Percentiles rank a stretch among this genome's conserved stretches.
These are phyloP conservation scores for Wickerhamomyces tratensis DNA, from an alignment of 805 yeast genomes.

Conservation along the genomic window DNA sequence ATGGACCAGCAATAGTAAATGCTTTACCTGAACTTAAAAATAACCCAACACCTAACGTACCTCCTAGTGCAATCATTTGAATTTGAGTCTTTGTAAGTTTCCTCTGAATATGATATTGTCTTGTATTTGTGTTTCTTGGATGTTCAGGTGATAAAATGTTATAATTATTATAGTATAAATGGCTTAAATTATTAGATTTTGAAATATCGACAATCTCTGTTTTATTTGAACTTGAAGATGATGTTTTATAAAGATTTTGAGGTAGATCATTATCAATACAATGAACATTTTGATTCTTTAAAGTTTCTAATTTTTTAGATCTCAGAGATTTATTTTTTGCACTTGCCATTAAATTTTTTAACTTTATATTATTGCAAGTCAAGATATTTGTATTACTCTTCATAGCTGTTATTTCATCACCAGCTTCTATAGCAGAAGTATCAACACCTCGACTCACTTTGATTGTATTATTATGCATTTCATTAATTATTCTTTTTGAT, in stretches of 20 bases:
- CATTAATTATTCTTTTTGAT: constrained; percentile 10
- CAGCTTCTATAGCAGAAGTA: constrained; percentile 14
- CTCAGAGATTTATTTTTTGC: neutral
- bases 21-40: constrained; percentile 66
- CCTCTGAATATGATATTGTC: constrained; percentile 33
- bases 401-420: constrained; percentile 6
- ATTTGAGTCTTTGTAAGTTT: constrained; percentile 56
- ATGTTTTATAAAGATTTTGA: neutral
- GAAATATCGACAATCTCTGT: constrained; percentile 17
- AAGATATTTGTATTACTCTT: neutral
- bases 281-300: too few species aligned
- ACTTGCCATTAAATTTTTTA: neutral
- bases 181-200: constrained; percentile 1
- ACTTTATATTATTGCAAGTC: too few species aligned
- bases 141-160: too few species aligned
- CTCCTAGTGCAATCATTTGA: constrained; percentile 73
- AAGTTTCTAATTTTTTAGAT: neutral
- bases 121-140: neutral
- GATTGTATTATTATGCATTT: constrained; percentile 9
- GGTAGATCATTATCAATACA: too few species aligned
- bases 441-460: constrained; percentile 14
- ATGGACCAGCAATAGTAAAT: constrained; percentile 64
- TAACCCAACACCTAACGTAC: constrained; percentile 72
- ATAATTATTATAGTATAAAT: too few species aligned
- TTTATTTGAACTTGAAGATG: constrained; percentile 6